phyloP scores from a whole-genome alignment of 805 yeast genomes.

The Candida khao-thaluensis region DNA sequence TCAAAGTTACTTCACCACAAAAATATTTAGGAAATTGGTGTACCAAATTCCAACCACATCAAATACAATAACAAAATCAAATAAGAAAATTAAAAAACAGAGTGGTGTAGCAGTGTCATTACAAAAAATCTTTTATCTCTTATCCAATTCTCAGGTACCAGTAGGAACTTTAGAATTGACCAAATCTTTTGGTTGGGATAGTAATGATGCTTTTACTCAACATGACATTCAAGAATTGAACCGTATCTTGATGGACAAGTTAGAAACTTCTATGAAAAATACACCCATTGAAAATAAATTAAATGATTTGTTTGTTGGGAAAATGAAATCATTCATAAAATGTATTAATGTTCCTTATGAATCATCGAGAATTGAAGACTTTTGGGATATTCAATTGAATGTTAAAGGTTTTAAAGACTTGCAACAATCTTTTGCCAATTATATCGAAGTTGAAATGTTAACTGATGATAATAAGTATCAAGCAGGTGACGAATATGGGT shows the following conservation, averaged over 20 bases:
- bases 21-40: conserved; percentile 76
- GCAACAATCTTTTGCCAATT: conserved; percentile 75
- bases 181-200: conserved; percentile 95
- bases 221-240: conserved; percentile 97
- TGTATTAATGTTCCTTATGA: conserved; percentile 93
- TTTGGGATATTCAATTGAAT: conserved; percentile 96
- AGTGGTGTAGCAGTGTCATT: conserved; percentile 76
- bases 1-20: conserved; percentile 88
- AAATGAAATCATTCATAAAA: conserved; percentile 91
- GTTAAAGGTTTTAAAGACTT: conserved; percentile 79
- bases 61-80: conserved; percentile 24
- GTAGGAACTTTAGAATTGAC: conserved; percentile 86
- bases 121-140: conserved; percentile 81
- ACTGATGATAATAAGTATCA: conserved; percentile 95
- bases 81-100: conserved; percentile 17
- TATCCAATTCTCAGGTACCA: conserved; percentile 71
- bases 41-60: conserved; percentile 81
- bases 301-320: conserved; percentile 88
- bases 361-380: conserved; percentile 87
- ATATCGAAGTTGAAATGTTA: conserved; percentile 82
- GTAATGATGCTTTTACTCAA: conserved; percentile 92
- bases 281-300: conserved; percentile 59
- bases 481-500: conserved; percentile 79
- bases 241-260: conserved; percentile 90
- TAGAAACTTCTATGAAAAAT: conserved; percentile 89